A percentile compares a stretch with the other conserved stretches of the same genome.
phyloP scores from a whole-genome alignment of 148 eudicot genomes.

The Rhododendron molle region DNA sequence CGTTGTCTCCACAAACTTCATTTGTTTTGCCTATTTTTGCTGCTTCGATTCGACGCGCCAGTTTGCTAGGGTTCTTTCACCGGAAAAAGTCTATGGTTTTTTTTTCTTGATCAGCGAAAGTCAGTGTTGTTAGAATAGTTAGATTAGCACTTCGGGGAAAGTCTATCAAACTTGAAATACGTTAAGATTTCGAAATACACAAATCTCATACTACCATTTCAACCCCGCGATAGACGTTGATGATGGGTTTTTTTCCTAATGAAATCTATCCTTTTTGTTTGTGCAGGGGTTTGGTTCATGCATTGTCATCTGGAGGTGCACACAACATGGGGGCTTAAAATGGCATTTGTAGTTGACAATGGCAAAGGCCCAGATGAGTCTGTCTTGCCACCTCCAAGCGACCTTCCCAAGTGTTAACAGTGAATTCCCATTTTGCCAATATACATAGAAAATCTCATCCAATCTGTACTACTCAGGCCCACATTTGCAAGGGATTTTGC shows the following conservation, averaged over 20 bases:
- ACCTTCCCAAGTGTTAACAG: constrained; percentile 55
- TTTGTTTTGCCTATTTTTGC: no score
- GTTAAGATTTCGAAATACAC: not conserved
- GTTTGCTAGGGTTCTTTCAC: no score
- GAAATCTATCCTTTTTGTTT: not conserved
- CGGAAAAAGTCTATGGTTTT: not conserved
- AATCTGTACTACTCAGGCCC: not conserved
- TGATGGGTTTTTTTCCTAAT: not conserved
- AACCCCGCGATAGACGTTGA: not conserved
- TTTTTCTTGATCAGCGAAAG: not conserved
- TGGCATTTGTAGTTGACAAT: constrained; percentile 69
- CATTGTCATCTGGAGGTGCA: constrained; percentile 81
- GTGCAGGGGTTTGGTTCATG: constrained; percentile 71
- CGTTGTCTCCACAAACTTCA: not conserved
- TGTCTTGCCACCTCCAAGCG: constrained; percentile 58
- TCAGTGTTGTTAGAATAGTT: no score
- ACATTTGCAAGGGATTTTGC: not conserved
- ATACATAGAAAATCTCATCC: not conserved
- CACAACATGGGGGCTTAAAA: constrained; percentile 77
- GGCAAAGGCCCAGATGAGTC: constrained; percentile 58
- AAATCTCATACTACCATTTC: not conserved
- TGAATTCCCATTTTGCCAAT: not conserved
- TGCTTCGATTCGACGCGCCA: no score
- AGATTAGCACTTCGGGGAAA: not conserved
- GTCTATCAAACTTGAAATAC: not conserved